Conservation (phyloP, 306 rosid species). For the Rubus idaeus region DNA sequence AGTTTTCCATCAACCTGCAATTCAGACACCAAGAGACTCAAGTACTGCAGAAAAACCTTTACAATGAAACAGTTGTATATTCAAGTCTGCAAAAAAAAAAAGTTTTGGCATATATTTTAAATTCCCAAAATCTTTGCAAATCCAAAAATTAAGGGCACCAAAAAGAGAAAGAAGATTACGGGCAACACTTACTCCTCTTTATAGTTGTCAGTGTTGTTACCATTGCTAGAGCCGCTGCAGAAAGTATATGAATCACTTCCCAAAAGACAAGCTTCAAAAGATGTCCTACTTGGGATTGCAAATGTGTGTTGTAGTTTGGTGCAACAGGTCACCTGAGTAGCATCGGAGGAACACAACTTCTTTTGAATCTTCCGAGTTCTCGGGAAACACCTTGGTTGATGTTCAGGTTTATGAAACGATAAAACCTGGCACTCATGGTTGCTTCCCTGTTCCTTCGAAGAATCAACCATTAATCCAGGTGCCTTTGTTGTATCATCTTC, state of each 20-base stretch:
- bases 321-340: slow-evolving; percentile 36
- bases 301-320: slow-evolving; percentile 31
- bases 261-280: slow-evolving; percentile 37
- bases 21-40: slow-evolving; percentile 1
- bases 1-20: slow-evolving; percentile 37
- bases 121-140: background rate
- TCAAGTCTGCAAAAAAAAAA: background rate
- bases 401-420: slow-evolving; percentile 35
- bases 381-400: slow-evolving; percentile 59
- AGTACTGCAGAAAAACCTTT: background rate
- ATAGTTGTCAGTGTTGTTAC: slow-evolving; percentile 26
- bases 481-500: slow-evolving; percentile 31
- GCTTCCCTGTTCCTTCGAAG: slow-evolving; percentile 38
- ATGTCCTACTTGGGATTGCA: slow-evolving; percentile 42
- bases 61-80: slow-evolving; percentile 10
- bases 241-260: slow-evolving; percentile 31
- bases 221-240: slow-evolving; percentile 29
- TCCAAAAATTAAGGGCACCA: slow-evolving; percentile 9
- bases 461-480: slow-evolving; percentile 35
- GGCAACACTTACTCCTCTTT: slow-evolving; percentile 32
- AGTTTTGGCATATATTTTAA: background rate
- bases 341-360: slow-evolving; percentile 39
- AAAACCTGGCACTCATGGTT: slow-evolving; percentile 36
- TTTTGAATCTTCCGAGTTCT: slow-evolving; percentile 43
- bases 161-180: slow-evolving; percentile 12